A percentile compares a stretch with the other conserved stretches of the same genome.
Conservation (phyloP, 2,329 filamentous ascomycete species). For the Penicillium concentricum region DNA sequence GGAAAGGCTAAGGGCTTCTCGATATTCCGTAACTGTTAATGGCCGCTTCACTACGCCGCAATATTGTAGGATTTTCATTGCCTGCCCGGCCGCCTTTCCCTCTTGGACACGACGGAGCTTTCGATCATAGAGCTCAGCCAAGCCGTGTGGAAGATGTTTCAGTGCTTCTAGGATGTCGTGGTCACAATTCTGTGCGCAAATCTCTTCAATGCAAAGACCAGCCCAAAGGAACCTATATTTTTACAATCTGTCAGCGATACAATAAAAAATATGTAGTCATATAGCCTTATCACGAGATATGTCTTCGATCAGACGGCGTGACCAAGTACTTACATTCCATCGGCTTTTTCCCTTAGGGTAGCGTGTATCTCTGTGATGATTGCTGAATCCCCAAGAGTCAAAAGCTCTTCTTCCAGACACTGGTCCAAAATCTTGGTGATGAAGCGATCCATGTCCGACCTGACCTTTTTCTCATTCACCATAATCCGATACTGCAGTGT, state of each 20-base stretch:
- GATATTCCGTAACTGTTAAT: background rate
- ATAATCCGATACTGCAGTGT: background rate
- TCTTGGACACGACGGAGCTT: background rate
- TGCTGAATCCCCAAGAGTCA: slow-evolving; percentile 8
- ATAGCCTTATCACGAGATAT: too few relatives aligned
- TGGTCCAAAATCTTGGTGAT: background rate
- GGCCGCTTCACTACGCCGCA: slow-evolving; percentile 5
- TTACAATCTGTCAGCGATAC: background rate
- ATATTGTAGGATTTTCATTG: slow-evolving; percentile 1
- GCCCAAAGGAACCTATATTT: slow-evolving; percentile 20
- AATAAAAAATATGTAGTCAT: background rate
- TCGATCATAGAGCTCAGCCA: slow-evolving; percentile 3
- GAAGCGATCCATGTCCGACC: slow-evolving; percentile 14
- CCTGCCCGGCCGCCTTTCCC: background rate
- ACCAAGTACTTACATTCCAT: slow-evolving; percentile 4
- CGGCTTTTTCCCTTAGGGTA: background rate
- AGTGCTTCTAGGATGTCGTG: slow-evolving; percentile 15
- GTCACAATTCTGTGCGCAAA: slow-evolving; percentile 17
- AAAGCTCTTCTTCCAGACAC: background rate
- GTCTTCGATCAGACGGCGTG: background rate
- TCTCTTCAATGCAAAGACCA: slow-evolving; percentile 16
- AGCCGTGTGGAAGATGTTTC: background rate
- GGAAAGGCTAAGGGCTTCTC: slow-evolving; percentile 5
- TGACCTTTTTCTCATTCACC: background rate
- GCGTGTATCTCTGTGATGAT: background rate